phyloP scores from a whole-genome alignment of 192 early-diverging fungal species.

The Coemansia asiatica region DNA sequence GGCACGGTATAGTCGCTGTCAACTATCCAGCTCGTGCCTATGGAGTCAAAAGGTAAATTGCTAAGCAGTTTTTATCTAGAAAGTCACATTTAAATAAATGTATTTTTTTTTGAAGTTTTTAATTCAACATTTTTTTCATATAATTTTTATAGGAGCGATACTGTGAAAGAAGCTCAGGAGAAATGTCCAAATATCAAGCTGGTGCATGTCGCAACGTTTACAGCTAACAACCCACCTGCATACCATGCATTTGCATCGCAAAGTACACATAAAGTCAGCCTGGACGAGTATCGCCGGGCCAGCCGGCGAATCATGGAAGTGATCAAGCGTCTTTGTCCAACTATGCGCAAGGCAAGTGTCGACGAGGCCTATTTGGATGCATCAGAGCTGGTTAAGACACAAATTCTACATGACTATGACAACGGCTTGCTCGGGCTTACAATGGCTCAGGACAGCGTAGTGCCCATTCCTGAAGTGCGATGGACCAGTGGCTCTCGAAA shows the following conservation, averaged over 20 bases:
- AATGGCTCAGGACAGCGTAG: not conserved
- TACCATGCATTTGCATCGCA: conserved; percentile 69
- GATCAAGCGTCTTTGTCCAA: conserved; percentile 59
- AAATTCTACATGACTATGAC: conserved; percentile 37
- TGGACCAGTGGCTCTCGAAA: conserved; percentile 30
- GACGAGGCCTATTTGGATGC: conserved; percentile 93
- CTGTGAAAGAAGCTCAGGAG: conserved; percentile 34
- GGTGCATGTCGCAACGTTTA: conserved; percentile 84
- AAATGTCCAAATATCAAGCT: conserved; percentile 65
- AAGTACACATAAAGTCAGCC: conserved; percentile 84
- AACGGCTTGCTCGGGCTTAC: conserved; percentile 22
- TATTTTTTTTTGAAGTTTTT: no score
- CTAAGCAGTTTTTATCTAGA: no score
- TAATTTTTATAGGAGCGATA: conserved; percentile 31
- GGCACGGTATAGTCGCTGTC: conserved; percentile 82
- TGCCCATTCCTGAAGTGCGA: not conserved
- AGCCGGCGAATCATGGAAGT: conserved; percentile 72
- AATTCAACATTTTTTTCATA: not conserved
- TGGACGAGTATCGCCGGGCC: conserved; percentile 78
- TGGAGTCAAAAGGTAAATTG: conserved; percentile 70
- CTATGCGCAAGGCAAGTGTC: conserved; percentile 69
- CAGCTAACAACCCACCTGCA: conserved; percentile 61
- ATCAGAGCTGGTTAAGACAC: conserved; percentile 64
- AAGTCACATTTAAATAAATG: not conserved
- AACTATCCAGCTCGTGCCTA: conserved; percentile 82